Evolutionary conservation across 78 protist genomes (phyloP).

Genomic region (Dictyostelium purpureum): DNA sequence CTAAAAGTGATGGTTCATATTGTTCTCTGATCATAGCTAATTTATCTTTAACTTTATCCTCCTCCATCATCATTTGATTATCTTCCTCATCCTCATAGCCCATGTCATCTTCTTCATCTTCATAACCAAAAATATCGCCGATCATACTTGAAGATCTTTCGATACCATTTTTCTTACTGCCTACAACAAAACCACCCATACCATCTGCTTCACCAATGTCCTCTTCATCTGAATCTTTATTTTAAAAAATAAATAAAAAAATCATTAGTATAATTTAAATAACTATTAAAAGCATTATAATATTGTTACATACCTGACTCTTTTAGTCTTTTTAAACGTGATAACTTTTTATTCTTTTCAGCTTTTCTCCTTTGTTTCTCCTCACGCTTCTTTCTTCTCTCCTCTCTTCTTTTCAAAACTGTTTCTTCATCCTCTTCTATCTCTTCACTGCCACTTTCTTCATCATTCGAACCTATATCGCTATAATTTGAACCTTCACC

Average conservation of each 20-base stretch:
- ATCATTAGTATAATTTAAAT: neutral
- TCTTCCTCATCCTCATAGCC: slow-evolving; percentile 3
- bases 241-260: neutral
- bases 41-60: slow-evolving; percentile 10
- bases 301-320: slow-evolving; percentile 19
- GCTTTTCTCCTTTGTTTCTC: slow-evolving; percentile 8
- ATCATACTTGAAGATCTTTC: neutral
- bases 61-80: neutral
- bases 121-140: neutral
- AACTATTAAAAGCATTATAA: neutral
- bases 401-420: neutral
- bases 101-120: slow-evolving; percentile 26
- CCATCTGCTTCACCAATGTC: slow-evolving; percentile 22
- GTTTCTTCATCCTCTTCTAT: slow-evolving; percentile 13
- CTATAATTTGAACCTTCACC: neutral
- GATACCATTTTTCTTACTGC: neutral
- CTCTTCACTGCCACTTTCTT: neutral
- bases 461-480: neutral
- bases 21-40: slow-evolving; percentile 59
- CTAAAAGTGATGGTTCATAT: slow-evolving; percentile 73
- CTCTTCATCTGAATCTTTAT: neutral
- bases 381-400: slow-evolving; percentile 23
- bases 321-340: slow-evolving; percentile 23
- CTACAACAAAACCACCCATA: slow-evolving; percentile 20
- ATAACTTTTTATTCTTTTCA: neutral